Percentiles rank a stretch among this genome's conserved stretches.
These are phyloP conservation scores for Fusarium secorum DNA, from an alignment of 2,329 filamentous ascomycete genomes.

Conservation along the genomic window DNA sequence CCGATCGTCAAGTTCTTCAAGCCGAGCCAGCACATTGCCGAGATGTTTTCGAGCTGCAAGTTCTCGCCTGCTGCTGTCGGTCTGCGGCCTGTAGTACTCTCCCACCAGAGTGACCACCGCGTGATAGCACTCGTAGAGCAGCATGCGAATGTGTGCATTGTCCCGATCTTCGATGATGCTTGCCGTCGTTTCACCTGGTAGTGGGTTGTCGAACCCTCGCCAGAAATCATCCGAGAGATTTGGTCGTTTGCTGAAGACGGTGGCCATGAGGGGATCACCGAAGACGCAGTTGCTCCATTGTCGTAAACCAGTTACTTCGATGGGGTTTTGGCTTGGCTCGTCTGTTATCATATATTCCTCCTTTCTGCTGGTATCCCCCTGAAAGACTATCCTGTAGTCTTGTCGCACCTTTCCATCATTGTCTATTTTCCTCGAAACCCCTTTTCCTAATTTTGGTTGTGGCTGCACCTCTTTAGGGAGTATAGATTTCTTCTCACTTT, in stretches of 20 bases:
- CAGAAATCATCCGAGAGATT: constrained; percentile 55
- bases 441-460: constrained; percentile 1
- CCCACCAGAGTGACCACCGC: constrained; percentile 60
- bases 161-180: constrained; percentile 53
- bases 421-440: neutral
- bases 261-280: constrained; percentile 65
- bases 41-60: constrained; percentile 61
- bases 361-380: neutral
- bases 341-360: constrained; percentile 1
- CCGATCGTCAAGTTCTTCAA: constrained; percentile 53
- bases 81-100: constrained; percentile 62
- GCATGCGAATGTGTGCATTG: constrained; percentile 55
- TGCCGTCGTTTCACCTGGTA: constrained; percentile 12
- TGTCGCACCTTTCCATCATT: neutral
- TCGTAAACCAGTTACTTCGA: constrained; percentile 58
- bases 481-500: constrained; percentile 1
- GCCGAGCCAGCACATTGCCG: constrained; percentile 54
- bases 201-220: constrained; percentile 52
- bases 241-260: constrained; percentile 56
- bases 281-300: constrained; percentile 68
- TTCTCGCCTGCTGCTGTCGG: constrained; percentile 59
- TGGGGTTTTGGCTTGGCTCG: constrained; percentile 5
- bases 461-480: neutral
- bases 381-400: neutral
- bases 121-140: constrained; percentile 68